Percentiles rank a stretch among this genome's conserved stretches.
These are phyloP conservation scores for Claviceps sp. DNA, from an alignment of 2,329 filamentous ascomycete genomes.

Conservation along the genomic window DNA sequence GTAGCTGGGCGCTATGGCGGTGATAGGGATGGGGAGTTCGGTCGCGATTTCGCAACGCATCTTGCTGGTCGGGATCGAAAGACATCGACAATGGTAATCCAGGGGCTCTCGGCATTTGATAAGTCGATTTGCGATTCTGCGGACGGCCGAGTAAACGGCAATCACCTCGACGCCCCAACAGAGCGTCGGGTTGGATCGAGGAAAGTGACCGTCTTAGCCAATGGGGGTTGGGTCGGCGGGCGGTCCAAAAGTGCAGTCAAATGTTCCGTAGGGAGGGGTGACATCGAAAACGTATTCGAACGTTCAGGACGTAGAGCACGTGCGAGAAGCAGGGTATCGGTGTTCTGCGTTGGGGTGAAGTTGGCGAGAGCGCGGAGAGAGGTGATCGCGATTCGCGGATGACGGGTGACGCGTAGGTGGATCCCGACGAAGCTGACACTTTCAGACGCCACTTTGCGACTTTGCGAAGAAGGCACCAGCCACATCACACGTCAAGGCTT, in stretches of 20 bases:
- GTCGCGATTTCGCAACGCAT: conserved; percentile 34
- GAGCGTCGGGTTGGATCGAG: background rate
- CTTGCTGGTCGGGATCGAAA: conserved; percentile 22
- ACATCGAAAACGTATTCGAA: background rate
- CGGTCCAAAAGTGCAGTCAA: background rate
- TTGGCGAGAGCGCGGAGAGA: too few relatives aligned
- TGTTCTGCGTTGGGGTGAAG: too few relatives aligned
- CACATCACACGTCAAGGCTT: too few relatives aligned
- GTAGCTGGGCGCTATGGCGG: conserved; percentile 42
- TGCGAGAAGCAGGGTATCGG: too few relatives aligned
- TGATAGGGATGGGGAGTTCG: conserved; percentile 59
- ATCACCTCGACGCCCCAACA: background rate
- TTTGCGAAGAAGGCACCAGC: too few relatives aligned
- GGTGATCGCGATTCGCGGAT: too few relatives aligned
- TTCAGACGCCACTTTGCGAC: too few relatives aligned
- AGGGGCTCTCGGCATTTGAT: conserved; percentile 30
- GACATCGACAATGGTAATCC: conserved; percentile 18
- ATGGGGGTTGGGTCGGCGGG: background rate
- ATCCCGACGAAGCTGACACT: too few relatives aligned
- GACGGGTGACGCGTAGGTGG: too few relatives aligned
- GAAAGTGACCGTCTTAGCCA: background rate
- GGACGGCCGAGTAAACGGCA: conserved; percentile 6
- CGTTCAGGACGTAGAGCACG: too few relatives aligned
- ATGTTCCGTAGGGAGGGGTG: background rate
- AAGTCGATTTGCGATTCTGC: background rate